Conservation (phyloP, 2,329 filamentous ascomycete genomes). For the Cercospora beticola region DNA sequence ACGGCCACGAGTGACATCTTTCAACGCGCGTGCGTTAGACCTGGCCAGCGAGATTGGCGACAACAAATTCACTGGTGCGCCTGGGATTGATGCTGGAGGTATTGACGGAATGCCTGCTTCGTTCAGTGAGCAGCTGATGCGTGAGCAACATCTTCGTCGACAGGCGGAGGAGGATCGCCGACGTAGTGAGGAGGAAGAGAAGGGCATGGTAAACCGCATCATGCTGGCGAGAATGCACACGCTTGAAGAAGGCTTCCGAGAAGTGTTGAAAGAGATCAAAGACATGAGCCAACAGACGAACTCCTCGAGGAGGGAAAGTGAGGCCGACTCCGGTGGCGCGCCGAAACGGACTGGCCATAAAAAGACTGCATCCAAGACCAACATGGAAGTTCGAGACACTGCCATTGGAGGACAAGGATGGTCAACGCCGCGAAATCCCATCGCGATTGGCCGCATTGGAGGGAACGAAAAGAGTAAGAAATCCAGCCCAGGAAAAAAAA, state of each 20-base stretch:
- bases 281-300: slow-evolving; percentile 31
- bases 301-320: slow-evolving; percentile 33
- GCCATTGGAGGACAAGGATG: slow-evolving; percentile 15
- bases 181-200: slow-evolving; percentile 52
- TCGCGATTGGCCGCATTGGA: slow-evolving; percentile 25
- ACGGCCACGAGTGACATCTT: slow-evolving; percentile 57
- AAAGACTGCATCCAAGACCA: slow-evolving; percentile 19
- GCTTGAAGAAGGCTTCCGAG: slow-evolving; percentile 84
- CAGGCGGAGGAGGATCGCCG: slow-evolving; percentile 41
- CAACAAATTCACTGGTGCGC: slow-evolving; percentile 58
- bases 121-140: slow-evolving; percentile 52
- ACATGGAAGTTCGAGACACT: slow-evolving; percentile 21
- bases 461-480: slow-evolving; percentile 27
- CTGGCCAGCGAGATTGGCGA: slow-evolving; percentile 71
- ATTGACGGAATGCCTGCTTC: slow-evolving; percentile 39
- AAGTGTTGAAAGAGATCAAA: slow-evolving; percentile 51
- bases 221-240: slow-evolving; percentile 90
- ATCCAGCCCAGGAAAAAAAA: slow-evolving; percentile 32
- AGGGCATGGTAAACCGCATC: slow-evolving; percentile 73
- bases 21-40: slow-evolving; percentile 63
- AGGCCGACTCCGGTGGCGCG: slow-evolving; percentile 26
- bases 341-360: neutral
- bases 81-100: slow-evolving; percentile 46
- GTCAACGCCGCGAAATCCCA: slow-evolving; percentile 29
- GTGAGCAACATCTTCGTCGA: slow-evolving; percentile 54